phyloP scores from a whole-genome alignment of 768 basidiomycete species.

The Auricularia sp. region DNA sequence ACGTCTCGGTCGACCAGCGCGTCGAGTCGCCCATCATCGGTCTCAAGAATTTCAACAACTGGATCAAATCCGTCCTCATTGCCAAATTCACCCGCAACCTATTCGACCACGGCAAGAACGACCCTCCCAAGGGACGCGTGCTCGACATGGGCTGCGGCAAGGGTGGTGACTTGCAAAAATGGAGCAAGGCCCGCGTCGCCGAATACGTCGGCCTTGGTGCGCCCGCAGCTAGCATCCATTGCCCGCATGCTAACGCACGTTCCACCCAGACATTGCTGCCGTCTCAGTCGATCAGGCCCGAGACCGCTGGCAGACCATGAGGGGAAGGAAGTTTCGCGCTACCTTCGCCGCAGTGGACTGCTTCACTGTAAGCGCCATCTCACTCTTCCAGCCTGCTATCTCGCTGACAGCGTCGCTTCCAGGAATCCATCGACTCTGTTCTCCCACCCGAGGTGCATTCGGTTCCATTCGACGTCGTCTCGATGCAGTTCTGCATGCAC shows the following conservation, averaged over 20 bases:
- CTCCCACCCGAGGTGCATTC: constrained; percentile 52
- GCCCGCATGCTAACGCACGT: background rate
- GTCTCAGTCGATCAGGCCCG: constrained; percentile 87
- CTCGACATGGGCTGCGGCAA: constrained; percentile 99
- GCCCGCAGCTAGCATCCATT: constrained; percentile 15
- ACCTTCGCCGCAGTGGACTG: constrained; percentile 83
- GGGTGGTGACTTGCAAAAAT: constrained; percentile 94
- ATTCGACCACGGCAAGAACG: constrained; percentile 15
- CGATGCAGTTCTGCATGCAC: constrained; percentile 99
- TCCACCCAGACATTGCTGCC: constrained; percentile 66
- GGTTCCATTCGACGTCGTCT: constrained; percentile 83
- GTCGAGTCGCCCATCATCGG: constrained; percentile 91
- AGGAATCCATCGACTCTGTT: constrained; percentile 53
- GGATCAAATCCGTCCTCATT: constrained; percentile 97
- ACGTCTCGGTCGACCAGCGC: constrained; percentile 79
- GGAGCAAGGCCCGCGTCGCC: constrained; percentile 74
- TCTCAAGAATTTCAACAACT: constrained; percentile 97
- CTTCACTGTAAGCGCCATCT: constrained; percentile 40
- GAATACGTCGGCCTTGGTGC: constrained; percentile 77
- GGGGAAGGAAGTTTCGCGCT: constrained; percentile 49
- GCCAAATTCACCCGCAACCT: constrained; percentile 58
- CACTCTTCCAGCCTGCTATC: background rate
- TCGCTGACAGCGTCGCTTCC: background rate
- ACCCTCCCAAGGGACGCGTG: constrained; percentile 52
- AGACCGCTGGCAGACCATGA: constrained; percentile 46